Evolutionary conservation across 805 yeast species (phyloP), one percentile per base, ranked within the genome.

Genomic region (Sugiyamaella valdiviana): DNA sequence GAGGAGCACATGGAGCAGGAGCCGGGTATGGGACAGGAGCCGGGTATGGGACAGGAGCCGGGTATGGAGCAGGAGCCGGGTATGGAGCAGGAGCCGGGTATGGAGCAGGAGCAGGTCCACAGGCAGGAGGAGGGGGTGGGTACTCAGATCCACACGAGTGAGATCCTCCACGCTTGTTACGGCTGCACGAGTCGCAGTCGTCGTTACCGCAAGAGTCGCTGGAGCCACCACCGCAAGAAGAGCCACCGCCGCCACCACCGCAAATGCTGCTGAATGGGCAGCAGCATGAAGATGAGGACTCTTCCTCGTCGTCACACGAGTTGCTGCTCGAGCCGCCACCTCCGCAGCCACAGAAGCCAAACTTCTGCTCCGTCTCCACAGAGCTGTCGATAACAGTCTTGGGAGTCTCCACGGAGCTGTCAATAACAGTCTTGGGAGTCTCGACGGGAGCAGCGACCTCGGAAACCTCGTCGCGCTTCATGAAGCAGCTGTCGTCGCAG

Each of bases 81-180:
- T 50, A 20, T 16, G 47, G 48, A 32, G 46, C 46, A 6, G 46
- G 42, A 19, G 43, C 43, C 16, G 45, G 38, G 12, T 38, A 35
- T 21, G 44, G 24, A 19, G 17, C 37, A 2, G 48, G 23, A 24
- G 49, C 39, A 17, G 49, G 42, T 24, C 35, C 39, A 6, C 44
- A 26, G 9, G 51, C 23, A 26, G 52, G 47, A n/a, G 41, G 43
- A 36, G 45, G 41, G n/a, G 50, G 32, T 22, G 43, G 43, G 46
- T n/a, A 35, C 46, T 36, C 22, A 20, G n/a, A n/a, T 3, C 43
- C 20, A 22, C 43, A 19, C 5, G 24, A 19, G 26, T 16, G 26
- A 15, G 19, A 21, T 3, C 43, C 19, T n/a, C 43, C 19, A 14
- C 43, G 43, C 17, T 37, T 22, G 23, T 36, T 16, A 26, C 42